A percentile compares a stretch with the other conserved stretches of the same genome.
Evolutionary conservation across 2,329 filamentous ascomycete species (phyloP).

Genomic region (Pyrenochaeta sp.): DNA sequence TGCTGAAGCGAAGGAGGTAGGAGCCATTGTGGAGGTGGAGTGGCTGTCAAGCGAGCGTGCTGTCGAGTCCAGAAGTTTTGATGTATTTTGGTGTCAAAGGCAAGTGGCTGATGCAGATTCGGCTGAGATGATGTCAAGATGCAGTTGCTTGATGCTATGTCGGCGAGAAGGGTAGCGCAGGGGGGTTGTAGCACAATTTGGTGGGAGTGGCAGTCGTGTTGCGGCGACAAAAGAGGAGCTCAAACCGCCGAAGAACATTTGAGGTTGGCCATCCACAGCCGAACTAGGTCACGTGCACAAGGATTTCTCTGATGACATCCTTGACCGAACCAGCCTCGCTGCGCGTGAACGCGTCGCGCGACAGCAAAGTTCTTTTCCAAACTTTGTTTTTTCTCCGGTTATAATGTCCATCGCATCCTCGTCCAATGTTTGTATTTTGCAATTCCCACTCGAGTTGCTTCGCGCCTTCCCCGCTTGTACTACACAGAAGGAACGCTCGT

Average conservation of each 20-base stretch:
- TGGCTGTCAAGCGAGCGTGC: slow-evolving; percentile 29
- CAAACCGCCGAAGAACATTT: slow-evolving; percentile 19
- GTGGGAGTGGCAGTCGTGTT: slow-evolving; percentile 22
- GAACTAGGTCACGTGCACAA: slow-evolving; percentile 19
- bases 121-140: slow-evolving; percentile 28
- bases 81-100: slow-evolving; percentile 34
- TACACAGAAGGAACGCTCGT: neutral
- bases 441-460: neutral
- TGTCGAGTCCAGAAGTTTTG: slow-evolving; percentile 34
- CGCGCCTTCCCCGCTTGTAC: neutral
- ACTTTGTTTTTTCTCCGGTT: neutral
- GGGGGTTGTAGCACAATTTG: slow-evolving; percentile 12
- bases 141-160: slow-evolving; percentile 26
- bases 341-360: slow-evolving; percentile 1
- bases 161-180: slow-evolving; percentile 17
- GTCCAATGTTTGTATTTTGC: neutral
- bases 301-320: slow-evolving; percentile 1
- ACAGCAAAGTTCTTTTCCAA: neutral
- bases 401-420: neutral
- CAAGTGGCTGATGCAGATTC: slow-evolving; percentile 32
- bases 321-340: slow-evolving; percentile 1
- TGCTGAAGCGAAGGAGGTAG: slow-evolving; percentile 61
- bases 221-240: slow-evolving; percentile 27
- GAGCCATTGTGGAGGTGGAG: slow-evolving; percentile 52
- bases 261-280: slow-evolving; percentile 23